A percentile compares a stretch with the other conserved stretches of the same genome.
Conservation (phyloP, 148 eudicot genomes). For the Cornus suecica region DNA sequence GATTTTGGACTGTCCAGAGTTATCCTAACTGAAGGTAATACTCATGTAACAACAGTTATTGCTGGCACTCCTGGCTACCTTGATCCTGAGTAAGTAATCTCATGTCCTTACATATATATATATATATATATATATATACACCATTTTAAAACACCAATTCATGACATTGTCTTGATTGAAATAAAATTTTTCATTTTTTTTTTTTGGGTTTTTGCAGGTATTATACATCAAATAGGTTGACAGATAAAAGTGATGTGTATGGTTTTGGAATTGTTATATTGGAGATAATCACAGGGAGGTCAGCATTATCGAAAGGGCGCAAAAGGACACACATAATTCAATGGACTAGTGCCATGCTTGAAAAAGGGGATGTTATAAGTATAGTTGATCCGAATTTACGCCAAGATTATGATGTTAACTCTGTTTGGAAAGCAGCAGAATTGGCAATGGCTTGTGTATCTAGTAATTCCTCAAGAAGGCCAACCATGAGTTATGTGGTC, state of each 20-base stretch:
- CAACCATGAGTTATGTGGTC: neutral
- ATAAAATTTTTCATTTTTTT: neutral
- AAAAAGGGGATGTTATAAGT: neutral
- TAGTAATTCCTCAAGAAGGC: neutral
- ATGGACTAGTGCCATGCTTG: neutral
- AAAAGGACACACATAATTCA: neutral
- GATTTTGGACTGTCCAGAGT: constrained; percentile 28
- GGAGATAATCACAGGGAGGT: constrained; percentile 7
- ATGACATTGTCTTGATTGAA: neutral
- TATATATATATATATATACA: too few relatives aligned
- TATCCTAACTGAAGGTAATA: constrained; percentile 2
- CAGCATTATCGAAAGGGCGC: neutral
- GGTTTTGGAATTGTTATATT: constrained; percentile 13
- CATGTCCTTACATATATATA: too few relatives aligned
- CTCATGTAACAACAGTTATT: constrained; percentile 15
- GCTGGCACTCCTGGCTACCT: constrained; percentile 27
- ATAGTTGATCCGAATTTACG: neutral
- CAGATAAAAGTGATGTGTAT: constrained; percentile 1
- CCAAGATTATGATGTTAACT: neutral
- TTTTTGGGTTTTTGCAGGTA: neutral
- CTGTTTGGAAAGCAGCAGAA: constrained; percentile 2
- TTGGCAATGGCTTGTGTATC: constrained; percentile 5
- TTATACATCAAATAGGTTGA: neutral
- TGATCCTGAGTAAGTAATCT: constrained; percentile 20
- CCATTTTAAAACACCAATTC: too few relatives aligned